Percentiles rank a stretch among this genome's conserved stretches.
Conservation (phyloP, 192 early-diverging fungal species). For the Thoreauomyces humboldtii region DNA sequence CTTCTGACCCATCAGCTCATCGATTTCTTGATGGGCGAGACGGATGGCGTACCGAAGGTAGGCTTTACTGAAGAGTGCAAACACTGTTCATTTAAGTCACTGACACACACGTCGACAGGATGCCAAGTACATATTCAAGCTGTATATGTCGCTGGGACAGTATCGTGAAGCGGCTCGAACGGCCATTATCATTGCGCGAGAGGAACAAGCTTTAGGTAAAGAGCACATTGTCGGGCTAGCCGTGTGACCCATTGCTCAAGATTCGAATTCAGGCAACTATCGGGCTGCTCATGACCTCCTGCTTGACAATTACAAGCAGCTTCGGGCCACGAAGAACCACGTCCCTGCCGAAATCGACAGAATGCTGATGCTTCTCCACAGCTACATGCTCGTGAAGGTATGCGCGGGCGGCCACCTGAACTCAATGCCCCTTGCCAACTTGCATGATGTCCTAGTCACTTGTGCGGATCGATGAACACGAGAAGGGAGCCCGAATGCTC, state of each 20-base stretch:
- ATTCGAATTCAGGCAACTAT: constrained; percentile 42
- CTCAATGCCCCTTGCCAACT: too few species aligned
- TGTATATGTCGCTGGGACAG: constrained; percentile 58
- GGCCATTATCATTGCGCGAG: constrained; percentile 57
- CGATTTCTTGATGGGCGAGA: constrained; percentile 59
- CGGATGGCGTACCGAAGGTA: constrained; percentile 55
- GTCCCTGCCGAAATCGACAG: constrained; percentile 51
- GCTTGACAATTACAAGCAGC: constrained; percentile 50
- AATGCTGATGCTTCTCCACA: constrained; percentile 60
- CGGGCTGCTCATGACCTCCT: constrained; percentile 54
- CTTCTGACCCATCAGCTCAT: constrained; percentile 53
- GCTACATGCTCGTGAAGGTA: constrained; percentile 63
- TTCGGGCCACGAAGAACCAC: constrained; percentile 35
- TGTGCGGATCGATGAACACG: constrained; percentile 46
- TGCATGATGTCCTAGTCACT: too few species aligned
- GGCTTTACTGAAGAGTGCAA: too few species aligned
- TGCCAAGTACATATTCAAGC: constrained; percentile 61
- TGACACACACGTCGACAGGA: constrained; percentile 30
- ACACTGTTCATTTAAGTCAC: too few species aligned
- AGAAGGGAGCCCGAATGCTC: constrained; percentile 51
- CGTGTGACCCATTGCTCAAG: too few species aligned
- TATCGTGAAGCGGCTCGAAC: constrained; percentile 54
- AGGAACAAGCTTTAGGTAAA: constrained; percentile 50
- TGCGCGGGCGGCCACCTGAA: too few species aligned
- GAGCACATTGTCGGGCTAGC: background rate